Evolutionary conservation across 1,284 basidiomycete genomes (phyloP).

Genomic region (Pterula multifida): DNA sequence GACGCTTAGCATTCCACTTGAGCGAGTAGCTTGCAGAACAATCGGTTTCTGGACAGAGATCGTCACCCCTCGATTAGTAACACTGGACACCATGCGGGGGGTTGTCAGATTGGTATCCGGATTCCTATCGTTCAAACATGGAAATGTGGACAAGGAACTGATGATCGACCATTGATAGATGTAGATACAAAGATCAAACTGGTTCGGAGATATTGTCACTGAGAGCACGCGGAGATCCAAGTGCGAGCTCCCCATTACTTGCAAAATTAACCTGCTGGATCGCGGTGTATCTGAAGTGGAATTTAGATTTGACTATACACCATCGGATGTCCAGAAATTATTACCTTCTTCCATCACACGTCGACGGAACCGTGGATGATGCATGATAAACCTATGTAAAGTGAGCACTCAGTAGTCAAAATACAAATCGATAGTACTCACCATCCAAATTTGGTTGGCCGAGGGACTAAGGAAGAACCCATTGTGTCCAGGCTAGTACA

Average conservation of each 20-base stretch:
- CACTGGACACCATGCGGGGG: too few species aligned
- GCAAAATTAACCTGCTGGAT: slow-evolving; percentile 21
- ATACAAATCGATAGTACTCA: slow-evolving; percentile 7
- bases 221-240: slow-evolving; percentile 18
- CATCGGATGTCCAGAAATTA: neutral
- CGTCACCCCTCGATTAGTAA: too few species aligned
- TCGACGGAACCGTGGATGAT: slow-evolving; percentile 15
- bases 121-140: too few species aligned
- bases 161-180: too few species aligned
- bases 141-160: too few species aligned
- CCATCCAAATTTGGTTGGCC: slow-evolving; percentile 20
- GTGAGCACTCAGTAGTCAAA: neutral
- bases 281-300: slow-evolving; percentile 16
- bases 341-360: slow-evolving; percentile 18
- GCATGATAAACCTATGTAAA: slow-evolving; percentile 17
- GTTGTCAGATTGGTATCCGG: too few species aligned
- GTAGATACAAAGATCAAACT: too few species aligned
- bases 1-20: too few species aligned
- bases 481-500: slow-evolving; percentile 21
- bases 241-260: slow-evolving; percentile 18
- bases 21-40: too few species aligned
- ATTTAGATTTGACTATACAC: neutral
- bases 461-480: slow-evolving; percentile 22
- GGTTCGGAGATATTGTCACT: slow-evolving; percentile 17
- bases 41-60: too few species aligned